These are phyloP conservation scores for Ogataea minuta DNA, from an alignment of 805 yeast genomes.

Conservation along the genomic window DNA sequence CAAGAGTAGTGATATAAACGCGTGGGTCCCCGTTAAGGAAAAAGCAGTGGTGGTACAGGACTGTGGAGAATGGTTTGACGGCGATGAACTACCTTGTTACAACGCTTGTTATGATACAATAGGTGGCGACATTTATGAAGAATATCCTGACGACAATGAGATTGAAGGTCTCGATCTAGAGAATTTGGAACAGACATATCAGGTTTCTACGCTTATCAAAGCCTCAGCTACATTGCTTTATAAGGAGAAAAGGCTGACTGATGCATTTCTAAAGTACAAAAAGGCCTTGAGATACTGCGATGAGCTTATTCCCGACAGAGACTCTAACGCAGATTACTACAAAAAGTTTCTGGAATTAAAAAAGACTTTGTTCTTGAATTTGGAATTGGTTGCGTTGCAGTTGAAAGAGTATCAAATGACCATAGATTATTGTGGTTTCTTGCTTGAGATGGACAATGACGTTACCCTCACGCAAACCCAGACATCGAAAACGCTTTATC, in stretches of 20 bases:
- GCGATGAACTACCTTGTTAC: slow-evolving; percentile 53
- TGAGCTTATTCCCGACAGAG: slow-evolving; percentile 70
- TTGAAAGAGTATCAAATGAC: slow-evolving; percentile 47
- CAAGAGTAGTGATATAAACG: slow-evolving; percentile 16
- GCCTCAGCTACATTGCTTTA: slow-evolving; percentile 63
- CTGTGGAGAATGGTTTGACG: slow-evolving; percentile 62
- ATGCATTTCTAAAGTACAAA: slow-evolving; percentile 60
- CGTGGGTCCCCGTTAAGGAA: slow-evolving; percentile 38
- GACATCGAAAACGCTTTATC: slow-evolving; percentile 27
- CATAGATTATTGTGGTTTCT: slow-evolving; percentile 51
- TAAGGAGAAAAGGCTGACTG: slow-evolving; percentile 47
- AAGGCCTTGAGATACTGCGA: slow-evolving; percentile 68
- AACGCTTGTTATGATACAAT: slow-evolving; percentile 60
- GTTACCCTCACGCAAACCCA: slow-evolving; percentile 25
- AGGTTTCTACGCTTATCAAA: slow-evolving; percentile 56
- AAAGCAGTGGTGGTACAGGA: slow-evolving; percentile 47
- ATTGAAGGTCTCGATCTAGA: slow-evolving; percentile 56
- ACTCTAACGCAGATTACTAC: slow-evolving; percentile 53
- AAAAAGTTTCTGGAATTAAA: slow-evolving; percentile 49
- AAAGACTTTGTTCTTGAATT: slow-evolving; percentile 51
- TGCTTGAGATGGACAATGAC: slow-evolving; percentile 48
- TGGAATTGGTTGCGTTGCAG: slow-evolving; percentile 55
- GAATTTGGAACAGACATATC: slow-evolving; percentile 43
- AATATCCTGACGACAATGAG: slow-evolving; percentile 72
- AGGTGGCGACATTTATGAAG: slow-evolving; percentile 74